Percentiles rank a stretch among this genome's conserved stretches.
These are phyloP conservation scores for Elongisporangium anandrum DNA, from an alignment of 352 stramenopile genomes.

Conservation along the genomic window DNA sequence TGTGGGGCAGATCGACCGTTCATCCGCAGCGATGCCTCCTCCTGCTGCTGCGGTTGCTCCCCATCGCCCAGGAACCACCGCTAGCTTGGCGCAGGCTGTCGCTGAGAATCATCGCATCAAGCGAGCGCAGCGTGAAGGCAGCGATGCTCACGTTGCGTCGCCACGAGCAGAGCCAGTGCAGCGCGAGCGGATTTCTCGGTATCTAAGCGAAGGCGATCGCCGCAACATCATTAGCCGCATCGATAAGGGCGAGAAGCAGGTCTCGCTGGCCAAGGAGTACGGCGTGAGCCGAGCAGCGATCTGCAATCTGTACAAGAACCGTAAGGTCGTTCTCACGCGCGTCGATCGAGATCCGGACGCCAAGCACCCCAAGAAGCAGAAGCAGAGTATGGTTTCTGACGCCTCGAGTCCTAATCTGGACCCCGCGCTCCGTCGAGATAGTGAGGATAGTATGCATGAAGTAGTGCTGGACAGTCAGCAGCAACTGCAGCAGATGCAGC, in stretches of 20 bases:
- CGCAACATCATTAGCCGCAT: slow-evolving; percentile 44
- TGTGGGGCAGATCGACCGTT: background rate
- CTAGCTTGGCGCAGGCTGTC: background rate
- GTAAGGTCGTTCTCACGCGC: slow-evolving; percentile 36
- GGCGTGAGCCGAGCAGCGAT: slow-evolving; percentile 42
- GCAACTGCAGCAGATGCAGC: background rate
- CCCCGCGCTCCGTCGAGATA: background rate
- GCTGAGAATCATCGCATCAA: background rate
- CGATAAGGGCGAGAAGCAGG: slow-evolving; percentile 41
- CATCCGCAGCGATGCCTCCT: background rate
- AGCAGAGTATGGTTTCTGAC: background rate
- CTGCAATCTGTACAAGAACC: slow-evolving; percentile 59
- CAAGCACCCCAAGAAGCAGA: slow-evolving; percentile 17
- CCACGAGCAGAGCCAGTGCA: background rate
- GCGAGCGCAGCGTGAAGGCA: background rate
- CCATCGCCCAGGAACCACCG: background rate
- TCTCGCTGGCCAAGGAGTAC: slow-evolving; percentile 41
- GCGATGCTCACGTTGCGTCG: background rate
- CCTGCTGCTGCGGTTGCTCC: background rate
- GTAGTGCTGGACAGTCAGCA: background rate
- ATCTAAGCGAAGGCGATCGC: slow-evolving; percentile 37
- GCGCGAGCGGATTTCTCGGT: slow-evolving; percentile 39
- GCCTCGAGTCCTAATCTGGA: background rate
- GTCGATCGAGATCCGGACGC: slow-evolving; percentile 16
- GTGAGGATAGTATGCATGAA: background rate